Evolutionary conservation across 2,329 filamentous ascomycete species (phyloP).

Genomic region (Fusarium sacchari): DNA sequence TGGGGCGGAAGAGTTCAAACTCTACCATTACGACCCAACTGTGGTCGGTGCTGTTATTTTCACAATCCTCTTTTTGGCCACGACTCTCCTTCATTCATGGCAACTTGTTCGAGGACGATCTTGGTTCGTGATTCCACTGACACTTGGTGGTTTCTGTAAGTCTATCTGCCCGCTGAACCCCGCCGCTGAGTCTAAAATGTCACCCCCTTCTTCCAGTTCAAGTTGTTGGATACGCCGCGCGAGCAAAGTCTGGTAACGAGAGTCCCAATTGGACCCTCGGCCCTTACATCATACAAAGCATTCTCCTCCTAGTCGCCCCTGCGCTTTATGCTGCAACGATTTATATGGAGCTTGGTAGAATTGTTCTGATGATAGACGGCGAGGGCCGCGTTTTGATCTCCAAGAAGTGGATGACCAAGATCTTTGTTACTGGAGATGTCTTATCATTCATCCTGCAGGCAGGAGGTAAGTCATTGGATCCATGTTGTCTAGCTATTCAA

Average conservation of each 20-base stretch:
- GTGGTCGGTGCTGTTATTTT: not conserved
- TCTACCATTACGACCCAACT: conserved; percentile 5
- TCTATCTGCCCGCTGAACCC: fast-evolving
- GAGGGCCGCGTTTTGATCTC: not conserved
- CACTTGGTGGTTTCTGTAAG: not conserved
- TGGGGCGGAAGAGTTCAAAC: not conserved
- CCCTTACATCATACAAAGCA: conserved; percentile 9
- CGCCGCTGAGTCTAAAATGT: not conserved
- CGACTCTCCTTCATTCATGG: not conserved
- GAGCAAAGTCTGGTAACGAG: conserved; percentile 5
- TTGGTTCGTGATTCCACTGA: conserved; percentile 1
- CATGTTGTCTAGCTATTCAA: too few species aligned
- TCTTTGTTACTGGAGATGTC: conserved; percentile 28
- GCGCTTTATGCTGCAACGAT: conserved; percentile 2
- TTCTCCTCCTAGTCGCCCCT: not conserved
- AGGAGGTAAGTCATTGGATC: not conserved
- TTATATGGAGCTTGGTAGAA: conserved; percentile 5
- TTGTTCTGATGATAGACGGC: not conserved
- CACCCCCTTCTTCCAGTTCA: not conserved
- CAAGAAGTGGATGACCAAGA: conserved; percentile 31
- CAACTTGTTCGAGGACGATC: not conserved
- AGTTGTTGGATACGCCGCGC: not conserved
- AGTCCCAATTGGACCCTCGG: not conserved
- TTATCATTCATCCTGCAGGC: conserved; percentile 28
- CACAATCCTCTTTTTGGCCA: not conserved